Evolutionary conservation across 2,329 filamentous ascomycete species (phyloP), one percentile per base, ranked within the genome.

Genomic region (Thermothelomyces thermophilus): DNA sequence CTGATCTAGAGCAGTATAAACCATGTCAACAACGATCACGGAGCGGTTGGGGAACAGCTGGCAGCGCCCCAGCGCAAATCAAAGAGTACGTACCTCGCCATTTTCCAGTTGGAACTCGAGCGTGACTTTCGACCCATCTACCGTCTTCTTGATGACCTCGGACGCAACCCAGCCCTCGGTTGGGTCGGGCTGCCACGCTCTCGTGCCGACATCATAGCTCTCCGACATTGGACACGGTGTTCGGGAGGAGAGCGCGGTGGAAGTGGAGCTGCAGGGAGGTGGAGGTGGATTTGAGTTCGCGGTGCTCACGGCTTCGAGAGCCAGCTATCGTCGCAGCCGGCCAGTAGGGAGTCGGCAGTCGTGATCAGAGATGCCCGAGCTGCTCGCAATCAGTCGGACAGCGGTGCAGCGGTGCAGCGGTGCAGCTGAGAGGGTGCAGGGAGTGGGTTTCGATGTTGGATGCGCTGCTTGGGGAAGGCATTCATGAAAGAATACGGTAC

Each of bases 141-240:
- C 74, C 50, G 80, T 78, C 77, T 93, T 96, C 71, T 87, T 85
- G 67, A 86, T 77, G 62, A 98, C 86, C 77, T 97, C 90, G 41
- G 93, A 96, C 66, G 90, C 87, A 69, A 98, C 83, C 91, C 93
- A 98, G 73, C 93, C 93, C 72, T 98, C 91, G 55, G 87, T 87
- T 68, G 82, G 75, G 75, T 98, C 93, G 63, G 93, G 90, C 80
- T 97, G 93, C 93, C 93, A 98, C 67, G 90, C 93, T 80, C 89
- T 84, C 64, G 91, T 97, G 66, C 91, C 93, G 66, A 96, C 82
- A 77, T 97, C 90, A 74, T 94, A 97, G 68, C 82, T 88, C 72
- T 94, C 87, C 75, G 89, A 88, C 90, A 95, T 95, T 71, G 66
- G 68, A 48, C 53, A 50, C 51, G 54, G 39, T 54, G 36, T 48